These are phyloP conservation scores for Syzygium jambos DNA, from an alignment of 345 rosid species.

Conservation along the genomic window DNA sequence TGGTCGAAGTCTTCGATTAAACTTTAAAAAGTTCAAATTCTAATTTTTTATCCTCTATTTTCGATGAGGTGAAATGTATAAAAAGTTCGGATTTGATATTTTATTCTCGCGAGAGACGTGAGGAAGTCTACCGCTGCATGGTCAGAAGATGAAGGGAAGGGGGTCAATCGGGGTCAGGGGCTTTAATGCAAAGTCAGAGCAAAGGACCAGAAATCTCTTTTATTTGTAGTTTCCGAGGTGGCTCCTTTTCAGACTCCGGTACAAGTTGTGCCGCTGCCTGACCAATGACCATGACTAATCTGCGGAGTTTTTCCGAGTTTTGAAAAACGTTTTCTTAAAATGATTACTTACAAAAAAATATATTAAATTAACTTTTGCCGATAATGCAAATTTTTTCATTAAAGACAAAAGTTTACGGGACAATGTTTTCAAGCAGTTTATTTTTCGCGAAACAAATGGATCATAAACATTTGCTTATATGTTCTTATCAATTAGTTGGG, in stretches of 20 bases:
- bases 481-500: neutral
- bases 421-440: rapidly evolving
- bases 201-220: neutral
- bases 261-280: neutral
- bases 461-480: neutral
- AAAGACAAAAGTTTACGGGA: too few relatives aligned
- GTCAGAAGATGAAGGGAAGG: neutral
- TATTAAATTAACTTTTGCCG: too few relatives aligned
- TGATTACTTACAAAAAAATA: too few relatives aligned
- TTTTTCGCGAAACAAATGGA: rapidly evolving
- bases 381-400: too few relatives aligned
- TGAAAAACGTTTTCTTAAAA: too few relatives aligned
- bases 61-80: neutral
- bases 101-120: neutral
- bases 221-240: neutral
- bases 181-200: neutral
- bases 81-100: neutral
- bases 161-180: neutral
- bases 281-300: neutral
- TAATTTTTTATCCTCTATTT: too few relatives aligned
- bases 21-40: rapidly evolving
- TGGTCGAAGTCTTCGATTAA: neutral
- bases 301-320: neutral
- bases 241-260: neutral
- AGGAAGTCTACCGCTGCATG: neutral